Base-by-base conservation (phyloP, 768 basidiomycete genomes). In the Tylopilus sp. region DNA sequence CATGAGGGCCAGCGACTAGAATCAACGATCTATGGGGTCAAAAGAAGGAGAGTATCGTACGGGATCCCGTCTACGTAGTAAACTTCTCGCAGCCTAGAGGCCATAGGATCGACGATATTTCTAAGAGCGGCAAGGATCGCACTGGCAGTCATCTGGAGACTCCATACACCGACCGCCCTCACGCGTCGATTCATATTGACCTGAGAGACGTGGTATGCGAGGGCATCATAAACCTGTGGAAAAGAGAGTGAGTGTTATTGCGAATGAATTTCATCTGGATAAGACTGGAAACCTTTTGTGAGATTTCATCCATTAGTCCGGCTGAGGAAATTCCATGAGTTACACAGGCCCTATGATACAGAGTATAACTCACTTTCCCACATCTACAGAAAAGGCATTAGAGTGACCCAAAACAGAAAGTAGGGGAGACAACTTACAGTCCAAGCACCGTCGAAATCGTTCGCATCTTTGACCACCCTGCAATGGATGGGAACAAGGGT, bases 381-480 rank as follows among this genome's bases (percentile, higher is more conserved):
- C 79, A 93, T 86, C 91, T 93, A 56, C 21, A 21, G 15, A 48
- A 52, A 40, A 20, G 18, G 61, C 28, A 50, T 55, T 28, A 53
- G 40, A 6, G 12, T 13, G 44, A 26, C 6, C 43, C 25, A 8
- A 26, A 8, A 52, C 30, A 44, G 1, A 33, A 31, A 13, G 22
- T 11, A 12, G 12, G 25, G 13, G 10, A 12, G n/a, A n/a, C 20
- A 13, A 78, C 88, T 65, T 66, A 93, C 90, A 48, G 92, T 98
- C 95, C 94, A 98, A 20, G 92, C 82, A 5, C 97, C 97, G 68
- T 98, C 92, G 65, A 98, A 99, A 53, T 97, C 91, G 48, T 70
- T 74, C 52, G 95, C 70, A 52, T 89, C 82, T 64, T 93, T 88
- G 33, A 88, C 82, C 4, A 98, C 85, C 48, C 85, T 81, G 66